Evolutionary conservation across 2,329 filamentous ascomycete species (phyloP), one percentile per base, ranked within the genome.

Genomic region (Trichoderma brevicompactum): DNA sequence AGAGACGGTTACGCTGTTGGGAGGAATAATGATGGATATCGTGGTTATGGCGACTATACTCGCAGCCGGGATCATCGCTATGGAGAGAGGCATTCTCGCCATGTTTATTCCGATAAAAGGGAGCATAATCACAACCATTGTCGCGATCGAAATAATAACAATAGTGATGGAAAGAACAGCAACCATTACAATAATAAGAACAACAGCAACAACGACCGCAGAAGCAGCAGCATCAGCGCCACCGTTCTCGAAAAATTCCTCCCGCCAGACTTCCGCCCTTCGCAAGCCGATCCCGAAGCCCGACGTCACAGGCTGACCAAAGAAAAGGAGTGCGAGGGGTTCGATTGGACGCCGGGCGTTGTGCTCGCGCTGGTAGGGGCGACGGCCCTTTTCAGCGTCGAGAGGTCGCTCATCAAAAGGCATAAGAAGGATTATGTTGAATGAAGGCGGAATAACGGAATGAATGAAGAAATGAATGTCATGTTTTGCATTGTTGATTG

Each of bases 291-390:
- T 13, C 66, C 48, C 4, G 36, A 68, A 1, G 64, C 56, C 2
- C 49, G 66, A 4, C 15, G 40, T 8, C 55, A 56, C 1, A 34
- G 66, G 2, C 43, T 58, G 13, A 48, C 28, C 1, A 66, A 66
- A 15, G 66, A 66, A n/a, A 62, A 68, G 9, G 65, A 68, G 19
- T 61, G 43, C 9, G 38, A 28, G 1, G 66, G 65, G 5, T 68
- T 68, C 17, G 65, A 66, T 43, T 68, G 66, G 66, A 64, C 54
- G 28, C 54, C 46, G 2, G 66, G 64, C 7, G 4, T 68, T 9
- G 65, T 55, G 36, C 32, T 68, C 6, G 66, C 41, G 19, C n/a
- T 68, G 48, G 52, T 64, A 10, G 66, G 66, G 10, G 66, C 66
- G 17, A 44, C 65, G 36, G 61, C 61, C 23, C 19, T 64, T 4